Evolutionary conservation across 139 green algal genomes (phyloP).

Genomic region (Asterochloris erici): DNA sequence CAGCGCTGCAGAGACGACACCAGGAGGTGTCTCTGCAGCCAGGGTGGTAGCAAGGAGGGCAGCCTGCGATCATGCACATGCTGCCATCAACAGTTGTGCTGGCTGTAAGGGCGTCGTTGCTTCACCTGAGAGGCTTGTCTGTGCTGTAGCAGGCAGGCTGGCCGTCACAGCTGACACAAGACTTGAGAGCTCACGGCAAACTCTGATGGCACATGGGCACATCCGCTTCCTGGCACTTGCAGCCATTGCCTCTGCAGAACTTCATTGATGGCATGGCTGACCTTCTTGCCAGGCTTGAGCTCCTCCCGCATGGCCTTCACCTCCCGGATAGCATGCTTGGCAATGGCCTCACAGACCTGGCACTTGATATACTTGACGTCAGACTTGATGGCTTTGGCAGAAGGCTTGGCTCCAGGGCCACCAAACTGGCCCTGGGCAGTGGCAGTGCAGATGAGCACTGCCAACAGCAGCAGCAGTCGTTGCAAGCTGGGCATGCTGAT

Average conservation of each 20-base stretch:
- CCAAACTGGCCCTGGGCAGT: too few relatives aligned
- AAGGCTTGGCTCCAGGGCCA: not conserved
- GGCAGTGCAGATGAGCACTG: too few relatives aligned
- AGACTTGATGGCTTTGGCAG: slow-evolving; percentile 12
- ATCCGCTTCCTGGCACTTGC: not conserved
- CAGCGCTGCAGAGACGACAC: too few relatives aligned
- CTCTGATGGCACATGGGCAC: slow-evolving; percentile 14
- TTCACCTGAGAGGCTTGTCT: too few relatives aligned
- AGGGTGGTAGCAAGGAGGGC: too few relatives aligned
- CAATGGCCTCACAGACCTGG: slow-evolving; percentile 44
- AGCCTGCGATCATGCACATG: too few relatives aligned
- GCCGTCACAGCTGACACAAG: not conserved
- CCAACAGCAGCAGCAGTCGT: too few relatives aligned
- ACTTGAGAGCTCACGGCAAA: not conserved
- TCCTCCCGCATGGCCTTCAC: slow-evolving; percentile 27
- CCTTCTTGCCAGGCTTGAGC: slow-evolving; percentile 25
- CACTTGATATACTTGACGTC: slow-evolving; percentile 36
- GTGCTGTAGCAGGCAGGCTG: too few relatives aligned
- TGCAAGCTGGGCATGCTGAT: not conserved
- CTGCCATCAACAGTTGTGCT: too few relatives aligned
- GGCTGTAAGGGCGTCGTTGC: too few relatives aligned
- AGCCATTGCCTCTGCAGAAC: not conserved
- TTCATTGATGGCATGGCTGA: not conserved
- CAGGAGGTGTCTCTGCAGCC: too few relatives aligned
- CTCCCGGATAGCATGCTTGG: slow-evolving; percentile 38